Base-by-base conservation (phyloP, 2,329 filamentous ascomycete genomes). In the Cercospora janseana region DNA sequence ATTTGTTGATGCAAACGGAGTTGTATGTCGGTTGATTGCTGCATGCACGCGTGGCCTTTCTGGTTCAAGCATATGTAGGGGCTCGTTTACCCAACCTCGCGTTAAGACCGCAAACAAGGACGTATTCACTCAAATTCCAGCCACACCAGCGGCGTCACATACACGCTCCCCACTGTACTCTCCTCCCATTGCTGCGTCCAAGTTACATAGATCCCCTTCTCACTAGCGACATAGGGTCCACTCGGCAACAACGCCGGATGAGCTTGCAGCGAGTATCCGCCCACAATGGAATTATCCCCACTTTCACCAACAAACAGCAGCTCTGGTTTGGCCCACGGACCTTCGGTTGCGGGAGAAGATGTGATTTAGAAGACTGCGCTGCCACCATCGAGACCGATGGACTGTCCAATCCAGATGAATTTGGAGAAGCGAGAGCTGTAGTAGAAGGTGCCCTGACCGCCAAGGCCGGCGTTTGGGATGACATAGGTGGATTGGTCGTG, bases 401-500 rank as follows among this genome's bases (percentile, higher is more conserved):
- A 35, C 13, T 62, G 57, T 2, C 65, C 66, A 28, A 68, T 63
- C 65, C 61, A 67, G 23, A 66, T 54, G 55, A 59, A 66, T 2
- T 57, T 50, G 4, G 56, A 16, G 52, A 61, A 63, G 38, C 58
- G 47, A 8, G 51, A 49, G 35, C 59, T 63, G 51, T 62, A 62
- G 49, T 65, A 66, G 46, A 59, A 65, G 2, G 60, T 66, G 6
- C 62, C 61, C 38, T 65, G 63, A 7, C 58, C 60, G 12, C 60
- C 62, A 8, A 61, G 58, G 15, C 58, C 55, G 4, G 56, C 62
- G 49, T 66, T 64, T 13, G 56, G 37, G 15, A 65, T 54, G 13
- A 52, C 51, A 9, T 45, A 47, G 27, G 37, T 41, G 13, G 46
- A 49, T 16, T 46, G 44, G 6, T 7, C 13, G 10, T 15, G 10